Conservation (phyloP, 225 moss, liverwort and hornwort genomes). For the Anthoceros angustus region DNA sequence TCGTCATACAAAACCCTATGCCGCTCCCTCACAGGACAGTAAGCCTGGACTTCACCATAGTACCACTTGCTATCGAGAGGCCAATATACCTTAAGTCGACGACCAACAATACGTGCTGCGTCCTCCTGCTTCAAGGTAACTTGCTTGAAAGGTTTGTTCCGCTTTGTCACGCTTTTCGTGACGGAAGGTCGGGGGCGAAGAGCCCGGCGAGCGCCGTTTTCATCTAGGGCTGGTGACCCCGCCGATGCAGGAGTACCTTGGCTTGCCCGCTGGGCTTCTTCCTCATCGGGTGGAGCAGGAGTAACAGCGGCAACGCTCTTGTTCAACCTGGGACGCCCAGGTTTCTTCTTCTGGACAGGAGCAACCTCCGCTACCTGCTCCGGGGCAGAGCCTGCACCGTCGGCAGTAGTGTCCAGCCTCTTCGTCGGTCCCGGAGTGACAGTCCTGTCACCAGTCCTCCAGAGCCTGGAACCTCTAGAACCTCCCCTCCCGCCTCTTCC, state of each 20-base stretch:
- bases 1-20: constrained; percentile 97
- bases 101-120: constrained; percentile 74
- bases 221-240: constrained; percentile 29
- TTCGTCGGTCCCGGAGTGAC: too few relatives aligned
- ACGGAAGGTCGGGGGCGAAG: constrained; percentile 59
- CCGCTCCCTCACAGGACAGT: constrained; percentile 36
- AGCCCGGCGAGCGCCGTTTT: constrained; percentile 42
- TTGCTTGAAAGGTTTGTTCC: constrained; percentile 66
- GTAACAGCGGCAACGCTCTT: not conserved
- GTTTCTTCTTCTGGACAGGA: not conserved
- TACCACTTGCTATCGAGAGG: constrained; percentile 92
- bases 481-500: too few relatives aligned
- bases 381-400: too few relatives aligned
- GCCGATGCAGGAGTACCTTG: constrained; percentile 12
- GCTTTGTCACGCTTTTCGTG: constrained; percentile 49
- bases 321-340: not conserved
- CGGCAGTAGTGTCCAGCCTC: too few relatives aligned
- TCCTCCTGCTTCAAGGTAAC: constrained; percentile 54
- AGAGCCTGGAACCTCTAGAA: too few relatives aligned
- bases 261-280: not conserved
- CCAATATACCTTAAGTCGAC: constrained; percentile 95
- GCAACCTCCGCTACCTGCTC: too few relatives aligned
- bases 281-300: not conserved
- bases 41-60: constrained; percentile 75
- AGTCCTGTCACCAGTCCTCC: too few relatives aligned